These are phyloP conservation scores for Mycena capillaripes DNA, from an alignment of 768 basidiomycete species.

Conservation along the genomic window DNA sequence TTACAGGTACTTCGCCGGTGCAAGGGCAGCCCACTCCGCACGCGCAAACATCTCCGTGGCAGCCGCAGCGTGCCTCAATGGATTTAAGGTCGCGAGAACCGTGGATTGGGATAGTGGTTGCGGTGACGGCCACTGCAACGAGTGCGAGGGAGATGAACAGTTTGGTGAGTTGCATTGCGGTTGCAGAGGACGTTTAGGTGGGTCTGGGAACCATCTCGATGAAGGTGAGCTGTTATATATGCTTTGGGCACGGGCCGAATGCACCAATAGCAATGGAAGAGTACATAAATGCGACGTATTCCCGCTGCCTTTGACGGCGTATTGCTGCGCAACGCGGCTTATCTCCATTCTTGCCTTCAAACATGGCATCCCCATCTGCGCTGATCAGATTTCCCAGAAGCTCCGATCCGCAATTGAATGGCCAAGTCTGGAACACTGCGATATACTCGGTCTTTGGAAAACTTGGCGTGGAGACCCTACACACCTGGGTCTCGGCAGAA, in stretches of 20 bases:
- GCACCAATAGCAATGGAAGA: not conserved
- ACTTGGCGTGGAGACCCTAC: not conserved
- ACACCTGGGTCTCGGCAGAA: not conserved
- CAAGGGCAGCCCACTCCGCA: too few species aligned
- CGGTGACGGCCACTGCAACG: not conserved
- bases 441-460: too few species aligned
- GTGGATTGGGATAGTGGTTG: not conserved
- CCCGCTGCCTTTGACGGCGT: not conserved
- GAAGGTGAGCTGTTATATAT: not conserved
- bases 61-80: not conserved
- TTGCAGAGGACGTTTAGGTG: not conserved
- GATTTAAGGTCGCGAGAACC: not conserved
- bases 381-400: not conserved
- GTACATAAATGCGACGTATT: not conserved
- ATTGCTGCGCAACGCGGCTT: not conserved
- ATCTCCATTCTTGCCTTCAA: not conserved
- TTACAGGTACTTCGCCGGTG: too few species aligned
- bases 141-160: not conserved
- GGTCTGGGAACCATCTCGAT: not conserved
- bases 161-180: not conserved
- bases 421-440: not conserved
- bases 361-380: not conserved
- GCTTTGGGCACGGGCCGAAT: not conserved
- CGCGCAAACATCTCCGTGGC: too few species aligned
- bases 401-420: not conserved